Evolutionary conservation across 2,329 filamentous ascomycete genomes (phyloP).

Genomic region (Zymoseptoria tritici): DNA sequence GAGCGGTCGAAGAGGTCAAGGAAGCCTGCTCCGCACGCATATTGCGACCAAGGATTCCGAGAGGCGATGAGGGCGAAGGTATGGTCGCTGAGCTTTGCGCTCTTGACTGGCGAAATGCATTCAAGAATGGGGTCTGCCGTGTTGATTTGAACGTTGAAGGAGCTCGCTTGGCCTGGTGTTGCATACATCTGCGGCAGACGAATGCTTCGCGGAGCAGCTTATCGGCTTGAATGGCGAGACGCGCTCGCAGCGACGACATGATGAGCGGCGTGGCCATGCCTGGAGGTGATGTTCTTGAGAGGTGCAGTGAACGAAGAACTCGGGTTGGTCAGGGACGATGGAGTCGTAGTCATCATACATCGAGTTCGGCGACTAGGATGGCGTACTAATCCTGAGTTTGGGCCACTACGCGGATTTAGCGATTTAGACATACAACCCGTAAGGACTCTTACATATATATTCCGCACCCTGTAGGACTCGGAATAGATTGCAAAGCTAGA

Average conservation of each 20-base stretch:
- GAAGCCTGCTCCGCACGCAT: conserved; percentile 15
- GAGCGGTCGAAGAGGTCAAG: not conserved
- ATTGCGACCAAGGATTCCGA: conserved; percentile 26
- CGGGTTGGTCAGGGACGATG: no score
- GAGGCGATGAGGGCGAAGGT: conserved; percentile 21
- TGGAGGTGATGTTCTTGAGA: not conserved
- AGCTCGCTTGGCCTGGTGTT: conserved; percentile 18
- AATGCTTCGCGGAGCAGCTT: conserved; percentile 19
- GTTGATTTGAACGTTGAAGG: conserved; percentile 17
- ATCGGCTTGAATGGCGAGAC: conserved; percentile 15
- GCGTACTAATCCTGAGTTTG: no score
- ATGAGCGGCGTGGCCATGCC: conserved; percentile 16
- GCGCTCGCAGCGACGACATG: conserved; percentile 17
- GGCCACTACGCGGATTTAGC: no score
- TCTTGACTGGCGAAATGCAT: conserved; percentile 25
- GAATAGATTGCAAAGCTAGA: no score
- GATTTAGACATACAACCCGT: no score
- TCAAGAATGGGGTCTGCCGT: conserved; percentile 29
- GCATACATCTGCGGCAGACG: conserved; percentile 28
- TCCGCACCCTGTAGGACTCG: no score
- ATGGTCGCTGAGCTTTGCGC: conserved; percentile 17
- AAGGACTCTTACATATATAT: no score
- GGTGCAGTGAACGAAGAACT: not conserved
- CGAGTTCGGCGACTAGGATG: not conserved
- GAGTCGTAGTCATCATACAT: not conserved